Conservation (phyloP, 1,284 basidiomycete species). For the Leccinum subrobustum region DNA sequence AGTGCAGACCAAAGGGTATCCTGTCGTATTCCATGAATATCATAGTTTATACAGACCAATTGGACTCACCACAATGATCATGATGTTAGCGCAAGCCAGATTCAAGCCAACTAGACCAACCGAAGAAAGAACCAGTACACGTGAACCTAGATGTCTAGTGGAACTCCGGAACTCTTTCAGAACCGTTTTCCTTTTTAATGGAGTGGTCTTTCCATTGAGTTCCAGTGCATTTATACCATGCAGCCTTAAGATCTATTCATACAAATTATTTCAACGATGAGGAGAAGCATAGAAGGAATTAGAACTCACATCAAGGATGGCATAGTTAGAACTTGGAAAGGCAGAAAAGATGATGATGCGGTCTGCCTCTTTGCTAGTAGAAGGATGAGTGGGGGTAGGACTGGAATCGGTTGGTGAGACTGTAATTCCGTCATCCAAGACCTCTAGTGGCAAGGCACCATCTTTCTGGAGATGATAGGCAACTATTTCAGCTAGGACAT, state of each 20-base stretch:
- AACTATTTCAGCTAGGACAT: not conserved
- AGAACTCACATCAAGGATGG: not conserved
- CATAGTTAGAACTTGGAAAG: not conserved
- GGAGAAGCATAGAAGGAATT: not conserved
- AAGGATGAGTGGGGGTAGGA: not conserved
- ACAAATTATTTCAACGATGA: not conserved
- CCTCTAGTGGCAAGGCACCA: not conserved
- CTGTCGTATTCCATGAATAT: not conserved
- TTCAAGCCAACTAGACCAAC: not conserved
- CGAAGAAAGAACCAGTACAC: not conserved
- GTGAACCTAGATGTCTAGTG: not conserved
- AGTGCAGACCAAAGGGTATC: conserved; percentile 16
- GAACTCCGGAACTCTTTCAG: not conserved
- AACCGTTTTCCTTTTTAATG: not conserved
- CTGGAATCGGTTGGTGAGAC: not conserved
- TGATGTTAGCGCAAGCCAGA: not conserved
- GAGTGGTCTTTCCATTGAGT: not conserved
- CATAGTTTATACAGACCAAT: not conserved
- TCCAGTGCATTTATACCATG: not conserved
- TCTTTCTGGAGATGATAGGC: not conserved
- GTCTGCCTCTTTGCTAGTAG: not conserved
- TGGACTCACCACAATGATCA: not conserved
- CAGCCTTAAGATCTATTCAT: not conserved
- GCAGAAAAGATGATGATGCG: not conserved
- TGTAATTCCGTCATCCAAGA: not conserved